phyloP scores from a whole-genome alignment of 495 filamentous ascomycete species.

The Neurospora sp. region DNA sequence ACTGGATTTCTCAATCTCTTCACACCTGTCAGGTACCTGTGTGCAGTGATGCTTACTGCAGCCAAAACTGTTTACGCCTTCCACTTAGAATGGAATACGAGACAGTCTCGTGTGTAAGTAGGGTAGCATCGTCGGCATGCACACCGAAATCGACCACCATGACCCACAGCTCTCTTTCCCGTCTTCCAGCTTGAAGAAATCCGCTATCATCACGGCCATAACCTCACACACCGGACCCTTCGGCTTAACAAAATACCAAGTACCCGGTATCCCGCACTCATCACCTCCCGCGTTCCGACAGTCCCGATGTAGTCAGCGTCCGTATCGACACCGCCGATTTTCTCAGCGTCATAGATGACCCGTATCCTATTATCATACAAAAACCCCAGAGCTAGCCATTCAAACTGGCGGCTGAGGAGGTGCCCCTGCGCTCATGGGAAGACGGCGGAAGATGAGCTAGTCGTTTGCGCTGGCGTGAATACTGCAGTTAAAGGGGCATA shows the following conservation, averaged over 20 bases:
- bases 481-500: constrained; percentile 3
- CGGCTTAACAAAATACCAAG: constrained; percentile 10
- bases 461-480: constrained; percentile 9
- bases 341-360: constrained; percentile 7
- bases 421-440: no score
- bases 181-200: not conserved
- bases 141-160: not conserved
- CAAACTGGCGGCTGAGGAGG: not conserved
- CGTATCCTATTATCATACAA: constrained; percentile 2
- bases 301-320: constrained; percentile 2
- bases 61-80: not conserved
- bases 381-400: constrained; percentile 11
- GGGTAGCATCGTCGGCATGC: not conserved
- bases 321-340: not conserved
- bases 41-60: not conserved
- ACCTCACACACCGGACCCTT: not conserved
- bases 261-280: constrained; percentile 9
- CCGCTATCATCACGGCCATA: not conserved
- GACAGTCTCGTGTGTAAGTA: not conserved
- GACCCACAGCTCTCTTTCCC: not conserved
- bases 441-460: constrained; percentile 6
- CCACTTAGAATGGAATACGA: not conserved
- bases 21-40: not conserved
- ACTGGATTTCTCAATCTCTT: not conserved
- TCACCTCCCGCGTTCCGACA: constrained; percentile 9